Percentiles rank a stretch among this genome's conserved stretches.
Conservation (phyloP, 805 yeast genomes). For the Maudiozyma saulgeensis region DNA sequence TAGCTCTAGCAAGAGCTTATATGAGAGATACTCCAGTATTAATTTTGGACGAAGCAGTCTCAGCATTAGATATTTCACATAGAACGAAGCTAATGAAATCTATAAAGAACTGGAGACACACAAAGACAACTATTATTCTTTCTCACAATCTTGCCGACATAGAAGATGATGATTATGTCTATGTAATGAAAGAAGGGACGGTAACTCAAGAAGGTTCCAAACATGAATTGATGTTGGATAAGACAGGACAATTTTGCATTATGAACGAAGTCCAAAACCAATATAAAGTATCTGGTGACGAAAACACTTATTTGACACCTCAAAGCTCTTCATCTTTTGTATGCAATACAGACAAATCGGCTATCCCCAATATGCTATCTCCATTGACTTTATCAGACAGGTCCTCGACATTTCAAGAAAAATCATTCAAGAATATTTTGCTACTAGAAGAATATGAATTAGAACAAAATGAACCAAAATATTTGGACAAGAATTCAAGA, state of each 20-base stretch:
- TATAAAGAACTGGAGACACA: conserved; percentile 50
- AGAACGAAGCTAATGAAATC: conserved; percentile 39
- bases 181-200: conserved; percentile 50
- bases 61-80: conserved; percentile 60
- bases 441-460: not conserved
- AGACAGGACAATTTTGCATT: conserved; percentile 6
- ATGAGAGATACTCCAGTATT: conserved; percentile 65
- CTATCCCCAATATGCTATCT: too few species aligned
- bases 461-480: not conserved
- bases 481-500: not conserved
- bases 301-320: too few species aligned
- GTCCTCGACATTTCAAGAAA: too few species aligned
- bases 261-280: conserved; percentile 5
- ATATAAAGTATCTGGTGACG: not conserved
- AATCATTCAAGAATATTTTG: not conserved
- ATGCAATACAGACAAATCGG: not conserved
- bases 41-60: conserved; percentile 76
- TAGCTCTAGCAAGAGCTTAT: conserved; percentile 77
- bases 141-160: conserved; percentile 70
- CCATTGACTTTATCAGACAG: not conserved
- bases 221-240: conserved; percentile 21
- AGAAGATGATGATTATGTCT: conserved; percentile 44
- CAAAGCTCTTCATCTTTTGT: not conserved
- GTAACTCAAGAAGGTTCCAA: conserved; percentile 39
- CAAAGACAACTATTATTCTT: conserved; percentile 67